Conservation (phyloP, 805 yeast species). For the Kockiozyma suomiensis region DNA sequence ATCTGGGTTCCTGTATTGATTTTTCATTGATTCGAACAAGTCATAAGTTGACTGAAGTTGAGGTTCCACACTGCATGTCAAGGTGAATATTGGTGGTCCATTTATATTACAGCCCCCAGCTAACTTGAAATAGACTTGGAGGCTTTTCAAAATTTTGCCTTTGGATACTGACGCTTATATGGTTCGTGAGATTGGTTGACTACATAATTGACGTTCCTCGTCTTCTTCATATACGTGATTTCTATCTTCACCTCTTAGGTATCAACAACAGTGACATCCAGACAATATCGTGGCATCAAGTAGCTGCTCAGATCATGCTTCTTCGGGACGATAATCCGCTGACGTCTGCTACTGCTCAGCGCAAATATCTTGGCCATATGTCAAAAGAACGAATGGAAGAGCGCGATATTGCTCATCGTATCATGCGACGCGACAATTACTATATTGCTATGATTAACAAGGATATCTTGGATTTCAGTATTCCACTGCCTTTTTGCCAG, state of each 20-base stretch:
- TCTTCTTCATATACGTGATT: slow-evolving; percentile 71
- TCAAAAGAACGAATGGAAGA: slow-evolving; percentile 81
- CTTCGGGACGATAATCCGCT: slow-evolving; percentile 80
- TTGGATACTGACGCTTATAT: slow-evolving; percentile 57
- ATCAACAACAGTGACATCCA: slow-evolving; percentile 79
- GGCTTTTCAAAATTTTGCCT: slow-evolving; percentile 57
- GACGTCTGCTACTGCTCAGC: slow-evolving; percentile 46
- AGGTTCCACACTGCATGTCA: slow-evolving; percentile 52
- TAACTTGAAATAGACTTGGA: slow-evolving; percentile 16
- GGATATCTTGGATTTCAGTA: slow-evolving; percentile 65
- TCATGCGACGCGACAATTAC: slow-evolving; percentile 94
- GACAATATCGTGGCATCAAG: slow-evolving; percentile 90
- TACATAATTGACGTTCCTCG: slow-evolving; percentile 64
- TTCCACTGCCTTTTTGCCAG: slow-evolving; percentile 55
- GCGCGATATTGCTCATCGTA: slow-evolving; percentile 90
- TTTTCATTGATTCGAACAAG: slow-evolving; percentile 49
- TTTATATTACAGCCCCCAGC: neutral
- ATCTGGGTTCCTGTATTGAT: slow-evolving; percentile 80
- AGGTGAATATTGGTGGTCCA: too few species aligned
- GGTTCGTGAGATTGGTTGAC: slow-evolving; percentile 46
- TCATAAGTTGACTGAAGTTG: slow-evolving; percentile 46
- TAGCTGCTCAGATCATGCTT: slow-evolving; percentile 72
- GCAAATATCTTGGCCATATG: slow-evolving; percentile 40
- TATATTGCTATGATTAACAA: slow-evolving; percentile 86
- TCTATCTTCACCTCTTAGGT: slow-evolving; percentile 70